A percentile compares a stretch with the other conserved stretches of the same genome.
Conservation (phyloP, 192 early-diverging fungal genomes). For the Backusella liffmaniae region DNA sequence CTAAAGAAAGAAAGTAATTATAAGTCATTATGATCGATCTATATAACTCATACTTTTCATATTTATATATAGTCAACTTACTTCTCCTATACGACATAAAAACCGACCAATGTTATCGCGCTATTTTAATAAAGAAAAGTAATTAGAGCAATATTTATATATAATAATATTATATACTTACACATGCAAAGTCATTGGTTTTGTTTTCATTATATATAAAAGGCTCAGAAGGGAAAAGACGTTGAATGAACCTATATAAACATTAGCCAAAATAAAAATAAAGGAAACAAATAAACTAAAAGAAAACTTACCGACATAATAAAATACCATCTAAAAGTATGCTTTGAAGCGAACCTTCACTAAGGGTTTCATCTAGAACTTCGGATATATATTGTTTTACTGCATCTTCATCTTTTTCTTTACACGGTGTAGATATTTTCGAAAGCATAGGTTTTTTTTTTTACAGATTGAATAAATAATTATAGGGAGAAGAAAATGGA, state of each 20-base stretch:
- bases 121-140: constrained; percentile 37
- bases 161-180: constrained; percentile 7
- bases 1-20: constrained; percentile 22
- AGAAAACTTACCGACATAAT: constrained; percentile 62
- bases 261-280: neutral
- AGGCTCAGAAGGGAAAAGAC: neutral
- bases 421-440: neutral
- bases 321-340: constrained; percentile 75
- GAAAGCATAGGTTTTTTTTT: neutral
- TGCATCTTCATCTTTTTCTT: constrained; percentile 8
- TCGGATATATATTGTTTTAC: constrained; percentile 8
- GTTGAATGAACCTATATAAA: constrained; percentile 7
- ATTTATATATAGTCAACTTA: constrained; percentile 18
- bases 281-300: neutral
- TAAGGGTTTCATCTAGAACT: neutral
- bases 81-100: constrained; percentile 58
- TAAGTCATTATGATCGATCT: neutral
- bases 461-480: neutral
- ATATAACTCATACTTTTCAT: neutral
- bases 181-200: constrained; percentile 11
- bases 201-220: constrained; percentile 7
- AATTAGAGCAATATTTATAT: neutral
- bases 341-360: constrained; percentile 47
- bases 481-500: neutral
- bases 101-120: constrained; percentile 83